phyloP scores from a whole-genome alignment of 1,284 basidiomycete genomes.

The Agaricales sp. region DNA sequence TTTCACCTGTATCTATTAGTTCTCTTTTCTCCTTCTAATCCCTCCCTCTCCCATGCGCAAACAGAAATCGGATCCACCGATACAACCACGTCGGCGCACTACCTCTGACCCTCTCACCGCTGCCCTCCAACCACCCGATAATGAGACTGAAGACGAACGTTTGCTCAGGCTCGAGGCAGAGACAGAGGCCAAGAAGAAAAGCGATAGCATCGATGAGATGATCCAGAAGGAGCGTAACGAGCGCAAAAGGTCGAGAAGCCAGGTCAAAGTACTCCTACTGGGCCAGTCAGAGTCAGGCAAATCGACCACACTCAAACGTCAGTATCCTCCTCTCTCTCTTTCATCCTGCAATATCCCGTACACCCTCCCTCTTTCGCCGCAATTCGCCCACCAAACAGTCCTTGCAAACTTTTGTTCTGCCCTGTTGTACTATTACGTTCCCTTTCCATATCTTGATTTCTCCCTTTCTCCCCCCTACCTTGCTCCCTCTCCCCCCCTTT shows the following conservation, averaged over 20 bases:
- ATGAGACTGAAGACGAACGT: slow-evolving; percentile 58
- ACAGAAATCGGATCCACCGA: too few species aligned
- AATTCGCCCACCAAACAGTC: not conserved
- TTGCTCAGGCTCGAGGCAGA: slow-evolving; percentile 52
- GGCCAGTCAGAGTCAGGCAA: slow-evolving; percentile 79
- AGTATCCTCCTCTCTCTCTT: slow-evolving; percentile 26
- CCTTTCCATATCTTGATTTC: too few species aligned
- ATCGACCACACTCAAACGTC: slow-evolving; percentile 75
- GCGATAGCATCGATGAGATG: slow-evolving; percentile 71
- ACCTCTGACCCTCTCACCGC: slow-evolving; percentile 61
- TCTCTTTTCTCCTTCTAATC: not conserved
- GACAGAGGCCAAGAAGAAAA: slow-evolving; percentile 57
- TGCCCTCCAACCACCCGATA: slow-evolving; percentile 53
- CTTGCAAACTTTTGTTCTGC: not conserved
- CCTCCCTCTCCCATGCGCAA: not conserved
- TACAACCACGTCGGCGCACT: not conserved
- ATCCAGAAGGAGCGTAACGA: slow-evolving; percentile 51
- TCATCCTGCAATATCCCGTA: not conserved
- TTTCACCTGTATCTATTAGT: not conserved
- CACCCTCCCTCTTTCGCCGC: not conserved
- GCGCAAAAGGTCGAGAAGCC: slow-evolving; percentile 43
- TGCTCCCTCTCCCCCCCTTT: too few species aligned
- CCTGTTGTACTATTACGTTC: too few species aligned
- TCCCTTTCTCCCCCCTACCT: too few species aligned
- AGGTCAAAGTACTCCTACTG: slow-evolving; percentile 66